Evolutionary conservation across 2,329 filamentous ascomycete species (phyloP).

Genomic region (Xylariaceae sp.): DNA sequence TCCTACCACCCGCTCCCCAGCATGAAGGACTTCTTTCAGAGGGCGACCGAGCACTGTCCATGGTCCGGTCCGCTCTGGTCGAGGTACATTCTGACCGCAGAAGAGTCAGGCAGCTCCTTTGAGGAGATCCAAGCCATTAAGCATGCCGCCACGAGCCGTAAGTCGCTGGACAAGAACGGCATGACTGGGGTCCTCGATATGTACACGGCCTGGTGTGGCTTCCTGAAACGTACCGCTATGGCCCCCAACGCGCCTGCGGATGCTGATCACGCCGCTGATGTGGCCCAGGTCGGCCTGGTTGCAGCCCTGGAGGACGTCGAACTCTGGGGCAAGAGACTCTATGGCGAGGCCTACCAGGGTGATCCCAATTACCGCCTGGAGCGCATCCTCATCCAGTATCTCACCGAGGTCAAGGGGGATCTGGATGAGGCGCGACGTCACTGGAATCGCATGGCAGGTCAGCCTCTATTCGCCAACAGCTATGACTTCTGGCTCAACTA

Average conservation of each 20-base stretch:
- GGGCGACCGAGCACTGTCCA: slow-evolving; percentile 83
- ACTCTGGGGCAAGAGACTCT: slow-evolving; percentile 66
- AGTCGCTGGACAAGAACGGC: slow-evolving; percentile 75
- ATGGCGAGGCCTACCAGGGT: slow-evolving; percentile 70
- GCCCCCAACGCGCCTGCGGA: slow-evolving; percentile 66
- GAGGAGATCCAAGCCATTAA: slow-evolving; percentile 83
- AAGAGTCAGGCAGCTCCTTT: slow-evolving; percentile 69
- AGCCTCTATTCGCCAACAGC: slow-evolving; percentile 62
- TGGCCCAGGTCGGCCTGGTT: slow-evolving; percentile 80
- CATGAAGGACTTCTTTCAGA: slow-evolving; percentile 64
- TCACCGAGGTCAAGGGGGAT: slow-evolving; percentile 75
- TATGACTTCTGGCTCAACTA: slow-evolving; percentile 93
- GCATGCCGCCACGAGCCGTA: slow-evolving; percentile 80
- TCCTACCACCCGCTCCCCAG: slow-evolving; percentile 32
- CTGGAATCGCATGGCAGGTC: slow-evolving; percentile 63
- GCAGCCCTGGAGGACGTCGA: slow-evolving; percentile 81
- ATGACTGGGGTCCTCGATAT: slow-evolving; percentile 86
- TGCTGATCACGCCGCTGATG: slow-evolving; percentile 80
- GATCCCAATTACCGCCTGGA: slow-evolving; percentile 86
- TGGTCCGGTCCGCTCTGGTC: slow-evolving; percentile 92
- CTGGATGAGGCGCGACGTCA: slow-evolving; percentile 68
- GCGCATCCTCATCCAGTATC: slow-evolving; percentile 84
- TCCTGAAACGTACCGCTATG: slow-evolving; percentile 80
- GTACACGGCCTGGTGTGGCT: slow-evolving; percentile 91
- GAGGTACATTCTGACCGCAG: slow-evolving; percentile 76